Evolutionary conservation across 805 yeast species (phyloP).

Genomic region (Maudiozyma barnettii): DNA sequence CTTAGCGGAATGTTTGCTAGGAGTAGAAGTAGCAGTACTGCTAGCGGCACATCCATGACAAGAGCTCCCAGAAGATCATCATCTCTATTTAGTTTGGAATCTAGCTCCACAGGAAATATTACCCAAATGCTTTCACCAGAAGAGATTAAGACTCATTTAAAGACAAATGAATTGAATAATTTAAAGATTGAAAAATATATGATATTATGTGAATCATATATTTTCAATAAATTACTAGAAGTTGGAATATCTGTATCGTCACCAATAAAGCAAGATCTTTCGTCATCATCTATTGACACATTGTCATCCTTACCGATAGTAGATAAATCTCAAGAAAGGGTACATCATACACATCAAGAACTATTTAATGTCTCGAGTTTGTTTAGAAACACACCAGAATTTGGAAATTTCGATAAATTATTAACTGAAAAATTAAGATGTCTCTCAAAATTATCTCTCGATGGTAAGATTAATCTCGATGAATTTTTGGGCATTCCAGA

Average conservation of each 20-base stretch:
- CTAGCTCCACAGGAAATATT: conserved; percentile 8
- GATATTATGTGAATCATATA: conserved; percentile 25
- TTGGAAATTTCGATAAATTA: conserved; percentile 20
- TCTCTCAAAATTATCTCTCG: conserved; percentile 12
- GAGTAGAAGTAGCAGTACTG: conserved; percentile 24
- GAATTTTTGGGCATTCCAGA: conserved; percentile 20
- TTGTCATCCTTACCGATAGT: neutral
- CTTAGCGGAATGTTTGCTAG: conserved; percentile 29
- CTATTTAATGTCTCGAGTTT: conserved; percentile 16
- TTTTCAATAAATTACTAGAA: conserved; percentile 21
- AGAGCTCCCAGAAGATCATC: conserved; percentile 25
- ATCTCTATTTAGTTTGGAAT: conserved; percentile 22
- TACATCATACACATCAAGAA: conserved; percentile 5
- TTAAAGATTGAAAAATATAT: conserved; percentile 22
- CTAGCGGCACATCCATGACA: conserved; percentile 9
- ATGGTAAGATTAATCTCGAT: conserved; percentile 17
- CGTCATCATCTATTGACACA: neutral
- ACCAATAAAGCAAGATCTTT: neutral
- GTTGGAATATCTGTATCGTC: conserved; percentile 27
- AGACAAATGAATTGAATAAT: conserved; percentile 19
- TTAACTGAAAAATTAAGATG: conserved; percentile 17
- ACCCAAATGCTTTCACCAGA: conserved; percentile 26
- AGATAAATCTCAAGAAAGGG: neutral
- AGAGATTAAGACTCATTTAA: conserved; percentile 23
- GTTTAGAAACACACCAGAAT: conserved; percentile 28